Conservation (phyloP, 495 filamentous ascomycete species). For the Penicillium alfredii region DNA sequence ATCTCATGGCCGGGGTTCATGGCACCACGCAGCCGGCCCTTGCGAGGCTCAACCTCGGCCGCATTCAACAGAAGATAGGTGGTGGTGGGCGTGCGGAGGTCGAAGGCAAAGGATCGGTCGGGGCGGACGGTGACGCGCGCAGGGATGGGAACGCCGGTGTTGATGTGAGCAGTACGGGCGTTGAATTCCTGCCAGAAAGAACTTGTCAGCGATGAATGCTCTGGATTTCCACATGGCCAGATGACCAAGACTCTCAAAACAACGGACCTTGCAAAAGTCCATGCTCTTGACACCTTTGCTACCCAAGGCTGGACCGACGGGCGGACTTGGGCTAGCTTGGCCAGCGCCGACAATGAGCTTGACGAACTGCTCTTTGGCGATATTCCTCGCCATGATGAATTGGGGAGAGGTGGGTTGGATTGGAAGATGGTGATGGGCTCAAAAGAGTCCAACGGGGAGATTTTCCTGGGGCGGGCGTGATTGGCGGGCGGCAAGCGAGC, state of each 20-base stretch:
- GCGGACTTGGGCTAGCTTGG: conserved; percentile 94
- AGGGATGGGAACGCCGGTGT: conserved; percentile 78
- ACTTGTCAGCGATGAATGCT: background rate
- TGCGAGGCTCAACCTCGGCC: conserved; percentile 67
- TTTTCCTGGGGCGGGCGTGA: background rate
- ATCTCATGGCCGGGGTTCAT: conserved; percentile 71
- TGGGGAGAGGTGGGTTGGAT: background rate
- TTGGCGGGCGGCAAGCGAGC: background rate
- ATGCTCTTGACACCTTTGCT: conserved; percentile 99
- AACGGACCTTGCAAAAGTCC: conserved; percentile 95
- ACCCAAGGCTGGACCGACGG: conserved; percentile 92
- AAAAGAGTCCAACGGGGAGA: background rate
- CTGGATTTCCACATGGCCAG: background rate
- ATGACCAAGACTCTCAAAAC: too few species aligned
- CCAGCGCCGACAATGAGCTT: conserved; percentile 98
- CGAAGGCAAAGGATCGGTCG: conserved; percentile 90
- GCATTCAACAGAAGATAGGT: conserved; percentile 82
- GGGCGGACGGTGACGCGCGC: conserved; percentile 85
- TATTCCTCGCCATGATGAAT: conserved; percentile 69
- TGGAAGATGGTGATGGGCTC: background rate
- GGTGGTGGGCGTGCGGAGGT: conserved; percentile 86
- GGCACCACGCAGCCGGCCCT: conserved; percentile 72
- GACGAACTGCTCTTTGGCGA: conserved; percentile 77
- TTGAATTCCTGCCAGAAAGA: conserved; percentile 93
- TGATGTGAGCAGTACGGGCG: conserved; percentile 82